phyloP scores from a whole-genome alignment of 345 rosid species.

The Passiflora organensis region DNA sequence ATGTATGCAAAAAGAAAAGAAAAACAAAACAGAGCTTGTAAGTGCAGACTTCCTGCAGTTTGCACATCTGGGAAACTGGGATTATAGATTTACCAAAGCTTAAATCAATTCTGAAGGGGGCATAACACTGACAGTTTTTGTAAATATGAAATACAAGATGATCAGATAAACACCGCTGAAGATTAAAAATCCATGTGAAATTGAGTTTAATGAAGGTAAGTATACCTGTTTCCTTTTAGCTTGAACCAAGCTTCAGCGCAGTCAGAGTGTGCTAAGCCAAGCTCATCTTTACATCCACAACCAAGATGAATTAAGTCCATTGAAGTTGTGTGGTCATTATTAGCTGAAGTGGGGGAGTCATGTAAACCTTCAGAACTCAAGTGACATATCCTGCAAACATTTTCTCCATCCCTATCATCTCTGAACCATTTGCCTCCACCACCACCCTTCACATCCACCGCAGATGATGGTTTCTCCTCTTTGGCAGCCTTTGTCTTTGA shows the following conservation, averaged over 20 bases:
- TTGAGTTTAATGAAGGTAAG: background rate
- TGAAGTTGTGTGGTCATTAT: conserved; percentile 12
- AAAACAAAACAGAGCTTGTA: conserved; percentile 1
- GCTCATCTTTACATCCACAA: conserved; percentile 89
- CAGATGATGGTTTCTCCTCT: conserved; percentile 34
- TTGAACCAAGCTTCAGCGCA: conserved; percentile 96
- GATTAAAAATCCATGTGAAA: conserved; percentile 1
- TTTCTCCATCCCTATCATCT: conserved; percentile 44
- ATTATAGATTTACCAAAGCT: too few species aligned
- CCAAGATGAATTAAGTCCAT: conserved; percentile 67
- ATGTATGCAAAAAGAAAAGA: background rate
- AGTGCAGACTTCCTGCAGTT: too few species aligned
- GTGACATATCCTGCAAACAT: conserved; percentile 83
- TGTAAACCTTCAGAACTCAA: conserved; percentile 53
- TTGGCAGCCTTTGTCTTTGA: conserved; percentile 27
- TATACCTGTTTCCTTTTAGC: conserved; percentile 84
- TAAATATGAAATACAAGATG: background rate
- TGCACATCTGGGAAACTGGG: too few species aligned
- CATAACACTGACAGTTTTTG: too few species aligned
- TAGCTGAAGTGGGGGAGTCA: conserved; percentile 19
- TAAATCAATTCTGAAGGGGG: too few species aligned
- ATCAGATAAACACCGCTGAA: background rate
- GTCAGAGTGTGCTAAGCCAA: conserved; percentile 65
- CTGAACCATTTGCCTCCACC: conserved; percentile 14
- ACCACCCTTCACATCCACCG: conserved; percentile 43